These are phyloP conservation scores for cucumber (Cucumis sativus) DNA, from an alignment of 306 rosid genomes.

Conservation along the genomic window Cucumber_9930_V3 NC_026657.2:30760501-30761000, in stretches of 20 bases:
- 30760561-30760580: background rate
- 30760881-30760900: background rate
- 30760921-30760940: background rate
- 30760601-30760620: background rate
- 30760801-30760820: background rate
- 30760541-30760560: background rate
- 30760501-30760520: background rate
- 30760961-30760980: background rate
- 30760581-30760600: background rate
- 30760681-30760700: background rate
- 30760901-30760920: background rate
- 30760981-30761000: background rate
- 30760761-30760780: background rate
- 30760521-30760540: conserved; percentile 1
- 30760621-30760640: background rate
- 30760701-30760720: background rate
- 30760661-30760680: background rate
- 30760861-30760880: background rate
- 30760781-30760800: background rate
- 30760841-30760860: background rate
- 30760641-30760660: background rate
- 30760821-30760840: background rate
- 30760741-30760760: background rate
- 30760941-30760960: background rate
- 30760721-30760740: background rate